Conservation (phyloP, 164 flowering plant species). For the Piper longum region DNA sequence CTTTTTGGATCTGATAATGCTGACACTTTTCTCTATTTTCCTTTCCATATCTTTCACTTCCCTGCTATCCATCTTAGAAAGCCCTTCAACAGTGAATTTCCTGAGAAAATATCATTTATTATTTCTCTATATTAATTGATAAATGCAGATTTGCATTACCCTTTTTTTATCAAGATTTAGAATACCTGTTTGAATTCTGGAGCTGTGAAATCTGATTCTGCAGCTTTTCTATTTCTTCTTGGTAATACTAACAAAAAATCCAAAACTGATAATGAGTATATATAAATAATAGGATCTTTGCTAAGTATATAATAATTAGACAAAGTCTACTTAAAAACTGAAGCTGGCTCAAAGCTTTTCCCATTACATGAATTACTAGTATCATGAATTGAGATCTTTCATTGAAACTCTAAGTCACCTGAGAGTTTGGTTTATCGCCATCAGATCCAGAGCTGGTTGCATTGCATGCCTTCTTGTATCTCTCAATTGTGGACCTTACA, state of each 20-base stretch:
- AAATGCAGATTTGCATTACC: too few species aligned
- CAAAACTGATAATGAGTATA: neutral
- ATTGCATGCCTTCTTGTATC: conserved; percentile 73
- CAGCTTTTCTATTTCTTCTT: conserved; percentile 67
- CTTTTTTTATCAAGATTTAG: too few species aligned
- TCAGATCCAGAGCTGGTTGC: conserved; percentile 44
- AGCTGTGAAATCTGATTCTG: conserved; percentile 66
- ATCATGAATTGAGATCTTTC: too few species aligned
- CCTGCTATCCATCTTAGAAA: conserved; percentile 28
- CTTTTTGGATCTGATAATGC: conserved; percentile 73
- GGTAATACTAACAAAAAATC: conserved; percentile 37
- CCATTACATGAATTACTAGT: too few species aligned
- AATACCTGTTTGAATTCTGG: conserved; percentile 60
- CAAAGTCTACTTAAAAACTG: too few species aligned
- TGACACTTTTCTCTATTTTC: conserved; percentile 49
- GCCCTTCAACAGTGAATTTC: conserved; percentile 56
- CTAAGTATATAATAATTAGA: too few species aligned
- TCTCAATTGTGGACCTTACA: conserved; percentile 69
- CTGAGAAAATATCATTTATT: conserved; percentile 17
- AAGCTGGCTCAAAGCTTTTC: too few species aligned
- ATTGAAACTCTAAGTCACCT: conserved; percentile 24
- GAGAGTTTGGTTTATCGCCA: conserved; percentile 43
- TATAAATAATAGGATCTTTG: too few species aligned
- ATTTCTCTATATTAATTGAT: too few species aligned
- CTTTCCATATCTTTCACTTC: conserved; percentile 58